These are phyloP conservation scores for Avena eriantha DNA, from an alignment of 176 grass and related monocot genomes.

Conservation along the genomic window DNA sequence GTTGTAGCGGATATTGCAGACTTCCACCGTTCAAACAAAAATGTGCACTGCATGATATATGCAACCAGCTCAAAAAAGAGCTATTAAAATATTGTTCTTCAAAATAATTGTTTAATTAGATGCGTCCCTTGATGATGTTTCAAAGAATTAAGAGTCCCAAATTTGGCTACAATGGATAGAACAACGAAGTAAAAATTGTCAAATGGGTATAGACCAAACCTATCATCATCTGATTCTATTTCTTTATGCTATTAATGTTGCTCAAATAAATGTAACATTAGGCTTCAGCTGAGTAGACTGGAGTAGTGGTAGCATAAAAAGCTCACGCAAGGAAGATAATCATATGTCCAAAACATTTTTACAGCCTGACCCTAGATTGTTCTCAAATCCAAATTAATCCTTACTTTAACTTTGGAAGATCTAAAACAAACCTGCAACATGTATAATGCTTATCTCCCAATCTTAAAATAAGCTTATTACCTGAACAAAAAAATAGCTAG, in stretches of 20 bases:
- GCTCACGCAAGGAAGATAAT: slow-evolving; percentile 93
- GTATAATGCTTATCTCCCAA: slow-evolving; percentile 27
- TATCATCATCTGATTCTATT: slow-evolving; percentile 86
- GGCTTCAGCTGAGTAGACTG: slow-evolving; percentile 82
- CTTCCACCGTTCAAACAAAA: no score
- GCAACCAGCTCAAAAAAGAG: no score
- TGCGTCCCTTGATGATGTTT: background rate
- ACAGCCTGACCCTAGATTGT: slow-evolving; percentile 84
- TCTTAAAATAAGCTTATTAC: no score
- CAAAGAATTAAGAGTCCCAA: background rate
- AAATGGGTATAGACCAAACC: slow-evolving; percentile 44
- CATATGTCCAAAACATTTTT: slow-evolving; percentile 89
- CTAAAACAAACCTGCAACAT: slow-evolving; percentile 72
- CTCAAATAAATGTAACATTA: slow-evolving; percentile 73
- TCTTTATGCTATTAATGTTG: slow-evolving; percentile 63
- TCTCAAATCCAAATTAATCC: background rate
- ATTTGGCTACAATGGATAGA: slow-evolving; percentile 7
- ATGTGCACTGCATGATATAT: no score
- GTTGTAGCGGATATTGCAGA: no score
- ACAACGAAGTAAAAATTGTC: background rate
- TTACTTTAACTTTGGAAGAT: slow-evolving; percentile 3
- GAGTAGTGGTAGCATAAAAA: slow-evolving; percentile 92
- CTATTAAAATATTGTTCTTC: no score
- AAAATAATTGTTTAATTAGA: no score
- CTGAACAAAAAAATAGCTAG: no score